Percentiles rank a stretch among this genome's conserved stretches.
Evolutionary conservation across 129 eudicot species (phyloP).

Genomic region (Kitagawia praeruptora): DNA sequence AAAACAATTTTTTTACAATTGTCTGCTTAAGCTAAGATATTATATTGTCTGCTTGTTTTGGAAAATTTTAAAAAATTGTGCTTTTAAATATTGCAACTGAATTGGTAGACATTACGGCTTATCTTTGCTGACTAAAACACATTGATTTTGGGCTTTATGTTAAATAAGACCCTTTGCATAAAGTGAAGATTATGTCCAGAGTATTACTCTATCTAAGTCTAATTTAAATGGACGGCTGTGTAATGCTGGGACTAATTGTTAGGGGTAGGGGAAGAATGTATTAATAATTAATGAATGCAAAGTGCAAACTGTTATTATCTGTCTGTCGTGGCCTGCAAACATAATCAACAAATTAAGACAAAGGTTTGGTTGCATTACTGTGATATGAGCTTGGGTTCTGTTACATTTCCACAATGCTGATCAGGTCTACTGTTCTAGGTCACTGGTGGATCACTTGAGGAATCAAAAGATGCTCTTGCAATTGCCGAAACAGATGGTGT

Average conservation of each 20-base stretch:
- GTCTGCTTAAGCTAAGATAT: no score
- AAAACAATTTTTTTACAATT: background rate
- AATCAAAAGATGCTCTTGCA: slow-evolving; percentile 86
- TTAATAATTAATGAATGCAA: background rate
- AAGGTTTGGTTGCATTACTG: background rate
- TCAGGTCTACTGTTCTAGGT: slow-evolving; percentile 41
- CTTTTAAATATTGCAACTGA: background rate
- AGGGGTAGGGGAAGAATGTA: background rate
- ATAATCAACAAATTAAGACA: background rate
- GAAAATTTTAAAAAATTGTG: background rate
- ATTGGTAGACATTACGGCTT: background rate
- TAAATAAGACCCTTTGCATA: background rate
- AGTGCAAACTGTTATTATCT: background rate
- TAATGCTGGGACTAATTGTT: background rate
- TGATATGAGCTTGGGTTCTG: background rate
- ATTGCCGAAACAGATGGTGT: slow-evolving; percentile 98
- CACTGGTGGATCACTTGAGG: slow-evolving; percentile 95
- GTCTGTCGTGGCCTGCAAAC: background rate
- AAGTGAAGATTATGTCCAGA: background rate
- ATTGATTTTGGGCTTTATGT: background rate
- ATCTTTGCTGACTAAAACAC: background rate
- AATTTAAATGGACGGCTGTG: background rate
- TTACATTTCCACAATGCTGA: background rate
- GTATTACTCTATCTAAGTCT: background rate
- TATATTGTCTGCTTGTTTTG: background rate